Evolutionary conservation across 495 filamentous ascomycete genomes (phyloP).

Genomic region (Penicillium canescens): DNA sequence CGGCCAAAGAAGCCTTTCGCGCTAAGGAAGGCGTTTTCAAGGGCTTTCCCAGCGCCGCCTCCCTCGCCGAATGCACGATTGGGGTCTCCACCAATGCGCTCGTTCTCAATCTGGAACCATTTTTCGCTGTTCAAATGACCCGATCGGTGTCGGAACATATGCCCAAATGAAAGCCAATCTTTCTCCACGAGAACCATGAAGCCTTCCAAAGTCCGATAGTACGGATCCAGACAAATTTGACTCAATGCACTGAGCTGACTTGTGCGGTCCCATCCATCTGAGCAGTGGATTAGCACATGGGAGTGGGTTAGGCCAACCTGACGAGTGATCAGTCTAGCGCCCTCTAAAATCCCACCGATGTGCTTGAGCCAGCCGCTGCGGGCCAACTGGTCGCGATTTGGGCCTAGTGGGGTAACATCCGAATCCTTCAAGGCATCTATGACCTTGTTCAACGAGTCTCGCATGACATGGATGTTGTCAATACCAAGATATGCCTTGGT

Average conservation of each 20-base stretch:
- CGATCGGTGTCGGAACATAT: constrained; percentile 91
- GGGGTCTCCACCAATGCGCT: constrained; percentile 50
- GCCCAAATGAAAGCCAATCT: constrained; percentile 96
- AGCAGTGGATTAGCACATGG: constrained; percentile 95
- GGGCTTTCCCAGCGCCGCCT: constrained; percentile 66
- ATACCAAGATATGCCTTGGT: constrained; percentile 96
- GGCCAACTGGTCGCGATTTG: constrained; percentile 76
- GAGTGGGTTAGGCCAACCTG: constrained; percentile 91
- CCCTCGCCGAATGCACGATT: constrained; percentile 47
- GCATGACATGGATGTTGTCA: constrained; percentile 99
- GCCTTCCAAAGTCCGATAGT: constrained; percentile 91
- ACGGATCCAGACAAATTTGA: constrained; percentile 93
- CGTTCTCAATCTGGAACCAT: constrained; percentile 88
- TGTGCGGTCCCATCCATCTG: constrained; percentile 97
- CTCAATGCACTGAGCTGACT: constrained; percentile 93
- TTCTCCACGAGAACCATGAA: constrained; percentile 97
- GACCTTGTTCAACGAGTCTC: constrained; percentile 85
- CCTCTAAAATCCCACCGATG: constrained; percentile 81
- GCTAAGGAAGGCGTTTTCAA: constrained; percentile 83
- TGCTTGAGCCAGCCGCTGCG: constrained; percentile 94
- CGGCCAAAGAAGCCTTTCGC: constrained; percentile 90
- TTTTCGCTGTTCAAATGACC: constrained; percentile 87
- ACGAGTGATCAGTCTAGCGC: constrained; percentile 77
- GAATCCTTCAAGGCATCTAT: constrained; percentile 90
- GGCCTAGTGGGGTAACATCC: constrained; percentile 80